phyloP scores from a whole-genome alignment of 257 asterid species.

The Paraleonurus japonicus region DNA sequence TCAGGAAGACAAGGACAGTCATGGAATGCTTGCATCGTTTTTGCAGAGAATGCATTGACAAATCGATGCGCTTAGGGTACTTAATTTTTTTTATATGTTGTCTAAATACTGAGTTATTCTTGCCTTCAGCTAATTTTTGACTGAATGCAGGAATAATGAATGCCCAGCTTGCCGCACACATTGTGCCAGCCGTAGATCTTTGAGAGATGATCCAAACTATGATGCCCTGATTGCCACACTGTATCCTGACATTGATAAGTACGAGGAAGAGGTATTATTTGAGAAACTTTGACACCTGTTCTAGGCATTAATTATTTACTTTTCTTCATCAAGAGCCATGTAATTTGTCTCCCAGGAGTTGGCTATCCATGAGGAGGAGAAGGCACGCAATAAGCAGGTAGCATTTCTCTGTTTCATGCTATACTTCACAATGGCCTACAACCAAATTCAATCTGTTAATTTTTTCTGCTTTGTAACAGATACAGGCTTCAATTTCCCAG shows the following conservation, averaged over 20 bases:
- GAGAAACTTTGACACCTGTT: slow-evolving; percentile 26
- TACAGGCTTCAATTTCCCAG: slow-evolving; percentile 91
- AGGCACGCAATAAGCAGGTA: slow-evolving; percentile 92
- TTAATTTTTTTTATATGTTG: slow-evolving; percentile 23
- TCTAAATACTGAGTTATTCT: slow-evolving; percentile 10
- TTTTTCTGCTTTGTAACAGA: slow-evolving; percentile 43
- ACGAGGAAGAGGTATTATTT: slow-evolving; percentile 83
- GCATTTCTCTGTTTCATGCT: slow-evolving; percentile 18
- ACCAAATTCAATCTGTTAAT: slow-evolving; percentile 14
- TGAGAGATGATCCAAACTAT: slow-evolving; percentile 97
- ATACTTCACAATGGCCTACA: slow-evolving; percentile 4
- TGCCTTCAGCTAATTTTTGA: slow-evolving; percentile 14
- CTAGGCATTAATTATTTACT: slow-evolving; percentile 1
- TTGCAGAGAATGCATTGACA: slow-evolving; percentile 99
- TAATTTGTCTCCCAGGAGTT: slow-evolving; percentile 60
- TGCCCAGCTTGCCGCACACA: slow-evolving; percentile 99
- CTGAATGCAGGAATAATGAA: slow-evolving; percentile 79
- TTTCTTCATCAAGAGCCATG: slow-evolving; percentile 28
- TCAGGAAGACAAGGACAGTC: slow-evolving; percentile 97
- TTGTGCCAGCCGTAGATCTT: slow-evolving; percentile 98
- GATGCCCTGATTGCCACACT: slow-evolving; percentile 82
- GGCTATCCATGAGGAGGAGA: slow-evolving; percentile 93
- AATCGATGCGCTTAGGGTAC: slow-evolving; percentile 98
- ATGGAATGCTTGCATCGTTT: slow-evolving; percentile 99
- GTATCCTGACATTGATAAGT: slow-evolving; percentile 93